Conservation (phyloP, 345 rosid genomes). For the Theobroma cacao region DNA sequence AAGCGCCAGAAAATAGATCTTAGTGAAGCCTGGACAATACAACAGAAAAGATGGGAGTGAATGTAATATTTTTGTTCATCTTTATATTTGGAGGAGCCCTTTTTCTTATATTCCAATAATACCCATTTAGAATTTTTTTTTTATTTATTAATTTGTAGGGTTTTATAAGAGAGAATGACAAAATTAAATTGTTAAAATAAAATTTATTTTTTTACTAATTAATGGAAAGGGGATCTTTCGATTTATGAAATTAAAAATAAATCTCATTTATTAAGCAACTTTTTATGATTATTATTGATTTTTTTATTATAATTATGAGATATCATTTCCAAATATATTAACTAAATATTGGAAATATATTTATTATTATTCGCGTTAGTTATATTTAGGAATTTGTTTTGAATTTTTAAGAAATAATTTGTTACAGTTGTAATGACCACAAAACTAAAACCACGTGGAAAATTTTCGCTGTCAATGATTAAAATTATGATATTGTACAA, state of each 20-base stretch:
- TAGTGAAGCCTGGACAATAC: background rate
- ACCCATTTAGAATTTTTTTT: background rate
- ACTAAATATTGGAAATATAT: background rate
- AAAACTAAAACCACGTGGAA: background rate
- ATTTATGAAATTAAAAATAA: background rate
- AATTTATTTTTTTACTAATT: background rate
- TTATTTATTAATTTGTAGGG: background rate
- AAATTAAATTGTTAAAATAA: background rate
- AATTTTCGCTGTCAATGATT: background rate
- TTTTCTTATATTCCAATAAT: background rate
- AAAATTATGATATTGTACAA: background rate
- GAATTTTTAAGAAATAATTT: background rate
- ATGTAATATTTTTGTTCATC: background rate
- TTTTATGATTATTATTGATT: background rate
- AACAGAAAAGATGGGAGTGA: background rate
- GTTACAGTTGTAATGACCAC: background rate
- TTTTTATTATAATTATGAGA: background rate
- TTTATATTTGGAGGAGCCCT: background rate
- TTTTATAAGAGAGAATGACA: background rate
- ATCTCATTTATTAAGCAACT: background rate
- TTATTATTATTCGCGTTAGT: background rate
- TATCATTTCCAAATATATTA: slow-evolving; percentile 11
- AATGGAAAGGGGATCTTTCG: slow-evolving; percentile 2
- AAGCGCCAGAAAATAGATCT: background rate
- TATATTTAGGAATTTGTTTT: background rate